Conservation (phyloP, 768 basidiomycete species). For the Boletus sensibilis region DNA sequence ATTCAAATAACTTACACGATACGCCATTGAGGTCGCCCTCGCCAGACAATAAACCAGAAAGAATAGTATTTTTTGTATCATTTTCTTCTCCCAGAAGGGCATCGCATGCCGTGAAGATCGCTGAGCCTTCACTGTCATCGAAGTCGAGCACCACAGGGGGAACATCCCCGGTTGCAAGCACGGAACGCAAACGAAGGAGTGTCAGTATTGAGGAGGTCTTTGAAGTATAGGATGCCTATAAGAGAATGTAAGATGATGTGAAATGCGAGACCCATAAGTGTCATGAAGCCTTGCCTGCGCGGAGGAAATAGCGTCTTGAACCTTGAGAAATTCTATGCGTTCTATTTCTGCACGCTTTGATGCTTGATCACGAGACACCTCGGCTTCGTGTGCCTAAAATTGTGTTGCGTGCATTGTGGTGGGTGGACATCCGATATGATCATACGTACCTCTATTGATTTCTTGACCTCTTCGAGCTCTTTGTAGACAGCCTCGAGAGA, state of each 20-base stretch:
- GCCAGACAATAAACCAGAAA: slow-evolving; percentile 57
- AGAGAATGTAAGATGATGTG: neutral
- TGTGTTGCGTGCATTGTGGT: neutral
- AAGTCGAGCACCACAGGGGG: slow-evolving; percentile 43
- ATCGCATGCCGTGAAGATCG: slow-evolving; percentile 52
- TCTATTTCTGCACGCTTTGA: slow-evolving; percentile 56
- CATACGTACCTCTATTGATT: slow-evolving; percentile 78
- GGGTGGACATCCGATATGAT: neutral
- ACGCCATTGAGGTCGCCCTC: slow-evolving; percentile 62
- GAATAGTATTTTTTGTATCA: slow-evolving; percentile 47
- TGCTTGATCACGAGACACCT: slow-evolving; percentile 54
- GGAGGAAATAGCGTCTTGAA: slow-evolving; percentile 53
- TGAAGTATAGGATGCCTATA: slow-evolving; percentile 43
- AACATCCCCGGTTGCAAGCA: slow-evolving; percentile 45
- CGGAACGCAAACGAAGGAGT: slow-evolving; percentile 57
- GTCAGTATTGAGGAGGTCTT: slow-evolving; percentile 53
- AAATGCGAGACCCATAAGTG: neutral
- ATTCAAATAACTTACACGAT: slow-evolving; percentile 48
- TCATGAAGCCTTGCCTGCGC: slow-evolving; percentile 48
- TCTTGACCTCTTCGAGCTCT: slow-evolving; percentile 82
- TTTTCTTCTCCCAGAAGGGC: slow-evolving; percentile 55
- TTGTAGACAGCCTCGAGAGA: slow-evolving; percentile 75
- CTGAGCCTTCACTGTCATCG: slow-evolving; percentile 50
- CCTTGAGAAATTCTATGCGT: slow-evolving; percentile 52
- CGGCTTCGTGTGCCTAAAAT: slow-evolving; percentile 60